Evolutionary conservation across 441 rosid species (phyloP).

Genomic region (Breynia disticha): DNA sequence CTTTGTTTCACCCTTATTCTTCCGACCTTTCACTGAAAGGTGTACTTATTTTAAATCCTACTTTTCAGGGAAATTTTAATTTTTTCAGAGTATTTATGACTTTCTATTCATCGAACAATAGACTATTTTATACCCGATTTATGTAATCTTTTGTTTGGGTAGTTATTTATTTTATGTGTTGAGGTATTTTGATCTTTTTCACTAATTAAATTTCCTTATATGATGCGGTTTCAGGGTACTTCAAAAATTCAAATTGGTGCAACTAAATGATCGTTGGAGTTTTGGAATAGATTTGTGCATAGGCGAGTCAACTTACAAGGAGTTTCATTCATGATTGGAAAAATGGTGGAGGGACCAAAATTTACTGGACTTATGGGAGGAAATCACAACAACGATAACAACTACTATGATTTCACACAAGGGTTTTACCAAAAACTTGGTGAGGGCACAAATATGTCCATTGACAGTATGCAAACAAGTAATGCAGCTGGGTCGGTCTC

Average conservation of each 20-base stretch:
- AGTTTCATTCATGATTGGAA: constrained; percentile 36
- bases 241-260: constrained; percentile 8
- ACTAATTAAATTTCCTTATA: neutral
- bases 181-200: neutral
- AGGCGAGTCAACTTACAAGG: constrained; percentile 7
- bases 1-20: no score
- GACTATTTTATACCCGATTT: no score
- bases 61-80: no score
- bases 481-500: constrained; percentile 82
- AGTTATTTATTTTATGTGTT: neutral
- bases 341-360: constrained; percentile 69
- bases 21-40: no score
- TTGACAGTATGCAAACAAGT: constrained; percentile 77
- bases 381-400: constrained; percentile 42
- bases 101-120: no score
- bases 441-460: constrained; percentile 88
- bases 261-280: constrained; percentile 17
- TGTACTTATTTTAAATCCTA: no score
- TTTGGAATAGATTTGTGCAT: constrained; percentile 11
- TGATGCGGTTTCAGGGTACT: constrained; percentile 8
- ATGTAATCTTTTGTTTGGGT: no score
- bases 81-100: no score
- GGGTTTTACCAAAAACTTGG: constrained; percentile 75
- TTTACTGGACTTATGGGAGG: constrained; percentile 41
- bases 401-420: constrained; percentile 70